Base-by-base conservation (phyloP, 306 rosid species). In the Vachellia collinsii region DNA sequence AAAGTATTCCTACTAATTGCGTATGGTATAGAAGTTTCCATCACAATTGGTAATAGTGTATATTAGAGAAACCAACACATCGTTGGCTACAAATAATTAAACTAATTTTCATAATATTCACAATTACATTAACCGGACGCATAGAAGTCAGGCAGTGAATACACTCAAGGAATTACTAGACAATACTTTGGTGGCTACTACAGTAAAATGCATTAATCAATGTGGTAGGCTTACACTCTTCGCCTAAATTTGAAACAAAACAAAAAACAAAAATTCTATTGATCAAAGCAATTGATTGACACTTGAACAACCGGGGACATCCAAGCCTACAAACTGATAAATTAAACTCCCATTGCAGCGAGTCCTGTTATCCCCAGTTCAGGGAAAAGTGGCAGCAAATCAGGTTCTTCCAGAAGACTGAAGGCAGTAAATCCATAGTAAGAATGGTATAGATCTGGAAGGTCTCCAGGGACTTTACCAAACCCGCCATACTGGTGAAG, bases 401-500 rank as follows among this genome's bases (percentile, higher is more conserved):
- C 80, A 36, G 90, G 89, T 85, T 95, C 97, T 87, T 87, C 92
- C 85, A 91, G 68, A 48, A 95, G 83, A 88, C 99, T 93, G 92
- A 95, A 91, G 69, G 97, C 94, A 20, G 96, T 84, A 38, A 88
- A 80, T 74, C 98, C 97, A 74, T 93, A 95, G 84, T 83, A 93
- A 46, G 97, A 84, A 87, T 95, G 98, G 77, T 94, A 93, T 19
- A 95, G 79, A 77, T 95, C 97, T 7, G 98, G 94, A 64, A 85
- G 47, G 14, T 85, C 79, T 70, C 87, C 87, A 3, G 97, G 98
- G 62, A 86, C 87, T 90, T 95, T 95, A 72, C 95, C 84, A 90
- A 93, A 93, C 75, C 99, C 98, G 59, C 98, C 99, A 84, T 85
- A 91, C 99, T 95, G 86, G 22, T 70, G 47, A 77, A 76, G 46